A percentile compares a stretch with the other conserved stretches of the same genome.
Conservation (phyloP, 148 eudicot genomes). For the Rhododendron henanense region DNA sequence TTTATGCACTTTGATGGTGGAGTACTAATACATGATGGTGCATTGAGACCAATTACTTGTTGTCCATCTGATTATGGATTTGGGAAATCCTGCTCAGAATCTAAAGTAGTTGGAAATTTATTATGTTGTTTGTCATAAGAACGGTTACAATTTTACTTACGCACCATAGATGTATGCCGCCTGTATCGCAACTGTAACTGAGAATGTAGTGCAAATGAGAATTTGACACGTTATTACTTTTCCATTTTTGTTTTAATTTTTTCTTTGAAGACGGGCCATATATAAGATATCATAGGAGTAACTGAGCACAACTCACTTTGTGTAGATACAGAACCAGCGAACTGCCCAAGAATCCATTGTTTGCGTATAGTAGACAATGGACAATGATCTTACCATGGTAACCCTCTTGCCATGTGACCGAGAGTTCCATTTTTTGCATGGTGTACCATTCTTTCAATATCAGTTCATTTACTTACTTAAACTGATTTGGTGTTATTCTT, state of each 20-base stretch:
- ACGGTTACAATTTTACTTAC: not conserved
- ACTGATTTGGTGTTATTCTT: not conserved
- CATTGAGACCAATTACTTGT: not conserved
- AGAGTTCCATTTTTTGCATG: not conserved
- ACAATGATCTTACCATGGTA: not conserved
- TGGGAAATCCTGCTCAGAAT: not conserved
- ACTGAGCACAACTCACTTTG: not conserved
- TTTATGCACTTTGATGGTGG: not conserved
- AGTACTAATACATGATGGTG: not conserved
- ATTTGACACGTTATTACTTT: constrained; percentile 5
- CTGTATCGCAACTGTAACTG: not conserved
- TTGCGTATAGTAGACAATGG: not conserved
- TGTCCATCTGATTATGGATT: not conserved
- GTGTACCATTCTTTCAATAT: not conserved
- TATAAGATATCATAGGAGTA: not conserved
- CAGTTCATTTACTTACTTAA: not conserved
- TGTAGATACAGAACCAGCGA: not conserved
- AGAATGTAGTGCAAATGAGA: not conserved
- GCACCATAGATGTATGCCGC: not conserved
- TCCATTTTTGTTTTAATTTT: not conserved
- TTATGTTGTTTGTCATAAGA: not conserved
- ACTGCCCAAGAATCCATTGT: not conserved
- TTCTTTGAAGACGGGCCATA: not conserved
- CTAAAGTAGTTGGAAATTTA: constrained; percentile 2
- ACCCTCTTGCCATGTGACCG: not conserved